Base-by-base conservation (phyloP, 768 basidiomycete species). In the Imleria badia region DNA sequence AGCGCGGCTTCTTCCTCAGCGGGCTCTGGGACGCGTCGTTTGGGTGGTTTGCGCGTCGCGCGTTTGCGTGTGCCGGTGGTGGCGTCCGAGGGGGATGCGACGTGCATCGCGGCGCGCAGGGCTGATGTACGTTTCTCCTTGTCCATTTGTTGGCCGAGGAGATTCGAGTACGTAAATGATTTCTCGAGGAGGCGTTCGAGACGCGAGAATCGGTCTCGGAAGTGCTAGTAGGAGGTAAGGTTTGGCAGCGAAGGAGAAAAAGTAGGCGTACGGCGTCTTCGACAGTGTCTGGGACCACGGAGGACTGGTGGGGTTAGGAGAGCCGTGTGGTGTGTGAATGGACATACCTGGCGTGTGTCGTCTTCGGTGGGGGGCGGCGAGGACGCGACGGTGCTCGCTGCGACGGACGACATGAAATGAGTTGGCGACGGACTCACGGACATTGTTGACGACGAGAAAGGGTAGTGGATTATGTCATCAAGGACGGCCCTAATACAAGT, bases 91-190 rank as follows among this genome's bases (percentile, higher is more conserved):
- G 51, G 29, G 17, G 51, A 8, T 1, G 63, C 56, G 22, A 61
- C 62, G n/a, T 59, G 55, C 64, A 73, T 61, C 5, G 65, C 67
- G 0, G 69, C 64, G 46, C 69, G 61, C 23, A 73, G 35, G 0
- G 66, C 68, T 30, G 60, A 69, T 14, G 58, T 73, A 54, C 64
- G 75, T 68, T 58, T 72, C 58, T 52, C 81, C 64, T 81, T 76
- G 56, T 91, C 88, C 89, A 94, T 93, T 52, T 86, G 81, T 22
- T 82, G 76, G 44, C 85, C 82, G 14, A 94, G 75, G 39, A 90
- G 78, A 48, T 75, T 78, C 1, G 91, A 86, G 63, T 87, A 94
- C n/a, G 86, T 76, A 1, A 82, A 80, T 0, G 90, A 91, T 61
- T 87, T 87, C 50, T 92, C 79, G 20, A 94, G 78, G 23, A 94